Evolutionary conservation across 257 asterid genomes (phyloP).

Genomic region (Capsicum rhomboideum): DNA sequence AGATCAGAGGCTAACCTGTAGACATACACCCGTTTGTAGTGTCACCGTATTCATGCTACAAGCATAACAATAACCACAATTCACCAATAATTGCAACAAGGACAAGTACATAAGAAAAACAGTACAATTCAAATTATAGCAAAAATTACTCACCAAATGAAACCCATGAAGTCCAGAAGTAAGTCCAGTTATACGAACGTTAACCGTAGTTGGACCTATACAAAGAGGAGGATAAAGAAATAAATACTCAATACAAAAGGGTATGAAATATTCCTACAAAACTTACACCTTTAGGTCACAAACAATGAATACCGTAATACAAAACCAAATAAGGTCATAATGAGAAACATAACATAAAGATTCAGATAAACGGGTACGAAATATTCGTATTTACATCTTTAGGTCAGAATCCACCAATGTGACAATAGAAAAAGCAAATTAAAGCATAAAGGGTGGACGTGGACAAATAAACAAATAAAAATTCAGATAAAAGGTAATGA

Average conservation of each 20-base stretch:
- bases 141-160: conserved; percentile 55
- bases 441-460: not conserved
- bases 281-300: not conserved
- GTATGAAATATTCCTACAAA: not conserved
- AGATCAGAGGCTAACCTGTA: conserved; percentile 55
- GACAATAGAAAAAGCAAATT: not conserved
- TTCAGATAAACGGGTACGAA: not conserved
- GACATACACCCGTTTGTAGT: conserved; percentile 96
- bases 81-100: not conserved
- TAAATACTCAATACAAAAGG: not conserved
- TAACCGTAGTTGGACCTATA: conserved; percentile 85
- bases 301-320: not conserved
- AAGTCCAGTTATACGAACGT: conserved; percentile 74
- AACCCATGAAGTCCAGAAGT: conserved; percentile 93
- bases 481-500: not conserved
- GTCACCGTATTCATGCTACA: conserved; percentile 95
- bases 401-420: not conserved
- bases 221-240: not conserved
- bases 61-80: not conserved
- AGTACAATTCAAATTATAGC: not conserved
- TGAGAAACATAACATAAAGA: not conserved
- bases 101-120: not conserved
- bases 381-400: not conserved
- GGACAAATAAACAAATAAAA: not conserved
- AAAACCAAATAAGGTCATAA: not conserved